Conservation (phyloP, 2,329 filamentous ascomycete species). For the Diaporthe caulivora region DNA sequence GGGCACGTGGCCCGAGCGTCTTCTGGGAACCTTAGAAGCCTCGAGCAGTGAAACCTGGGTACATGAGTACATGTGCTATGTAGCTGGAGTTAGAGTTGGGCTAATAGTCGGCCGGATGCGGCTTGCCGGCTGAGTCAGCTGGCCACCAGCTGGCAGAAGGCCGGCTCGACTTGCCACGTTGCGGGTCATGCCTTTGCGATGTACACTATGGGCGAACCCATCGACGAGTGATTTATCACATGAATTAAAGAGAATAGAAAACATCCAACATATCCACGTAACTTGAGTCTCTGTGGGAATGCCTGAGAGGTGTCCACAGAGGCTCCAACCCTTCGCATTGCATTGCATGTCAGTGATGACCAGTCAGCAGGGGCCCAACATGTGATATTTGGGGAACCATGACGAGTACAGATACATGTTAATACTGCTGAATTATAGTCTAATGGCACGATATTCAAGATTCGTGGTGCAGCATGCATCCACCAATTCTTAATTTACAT, state of each 20-base stretch:
- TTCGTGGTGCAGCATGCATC: not conserved
- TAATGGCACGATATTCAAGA: constrained; percentile 10
- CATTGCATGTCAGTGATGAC: not conserved
- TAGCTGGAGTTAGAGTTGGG: not conserved
- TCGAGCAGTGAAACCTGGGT: not conserved
- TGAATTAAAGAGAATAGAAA: not conserved
- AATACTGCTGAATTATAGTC: constrained; percentile 13
- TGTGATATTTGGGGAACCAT: not conserved
- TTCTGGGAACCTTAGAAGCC: constrained; percentile 16
- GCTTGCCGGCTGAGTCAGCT: not conserved
- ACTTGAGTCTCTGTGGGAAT: not conserved
- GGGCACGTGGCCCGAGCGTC: constrained; percentile 29
- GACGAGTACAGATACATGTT: not conserved
- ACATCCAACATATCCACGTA: too few species aligned
- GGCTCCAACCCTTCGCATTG: not conserved
- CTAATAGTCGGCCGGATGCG: not conserved
- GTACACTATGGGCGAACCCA: too few species aligned
- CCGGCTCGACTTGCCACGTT: not conserved
- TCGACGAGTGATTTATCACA: not conserved
- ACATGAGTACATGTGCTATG: not conserved
- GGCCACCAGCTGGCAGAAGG: constrained; percentile 1
- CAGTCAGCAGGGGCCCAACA: not conserved
- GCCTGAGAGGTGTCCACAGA: not conserved
- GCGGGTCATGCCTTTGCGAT: not conserved
- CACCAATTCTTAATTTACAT: constrained; percentile 29